Evolutionary conservation across 2,329 filamentous ascomycete species (phyloP).

Genomic region (Penicillium sumatraense): DNA sequence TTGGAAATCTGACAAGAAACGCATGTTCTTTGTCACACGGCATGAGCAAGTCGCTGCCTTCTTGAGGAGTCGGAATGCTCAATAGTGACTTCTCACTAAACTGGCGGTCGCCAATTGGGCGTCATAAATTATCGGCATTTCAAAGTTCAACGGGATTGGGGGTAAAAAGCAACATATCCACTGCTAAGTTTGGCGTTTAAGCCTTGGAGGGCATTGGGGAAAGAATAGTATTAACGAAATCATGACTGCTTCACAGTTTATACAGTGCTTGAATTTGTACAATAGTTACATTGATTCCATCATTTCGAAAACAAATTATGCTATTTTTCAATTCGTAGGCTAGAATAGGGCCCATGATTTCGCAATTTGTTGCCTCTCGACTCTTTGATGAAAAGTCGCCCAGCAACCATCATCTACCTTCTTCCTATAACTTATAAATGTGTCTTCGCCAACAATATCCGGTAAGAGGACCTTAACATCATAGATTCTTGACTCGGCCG

Average conservation of each 20-base stretch:
- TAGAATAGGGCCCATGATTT: background rate
- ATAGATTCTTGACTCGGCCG: slow-evolving; percentile 5
- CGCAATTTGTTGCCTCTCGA: background rate
- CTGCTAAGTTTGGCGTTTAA: slow-evolving; percentile 15
- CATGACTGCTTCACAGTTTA: slow-evolving; percentile 15
- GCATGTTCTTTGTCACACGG: slow-evolving; percentile 89
- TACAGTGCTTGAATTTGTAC: background rate
- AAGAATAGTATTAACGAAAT: slow-evolving; percentile 21
- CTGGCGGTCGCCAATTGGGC: background rate
- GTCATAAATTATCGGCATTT: slow-evolving; percentile 1
- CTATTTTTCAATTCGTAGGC: background rate
- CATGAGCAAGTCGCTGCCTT: slow-evolving; percentile 87
- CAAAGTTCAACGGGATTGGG: slow-evolving; percentile 1
- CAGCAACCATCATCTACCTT: slow-evolving; percentile 5
- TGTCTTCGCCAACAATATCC: slow-evolving; percentile 7
- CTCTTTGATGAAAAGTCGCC: slow-evolving; percentile 1
- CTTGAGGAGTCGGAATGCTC: slow-evolving; percentile 64
- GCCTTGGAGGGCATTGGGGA: no score
- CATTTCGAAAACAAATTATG: no score
- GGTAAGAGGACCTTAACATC: slow-evolving; percentile 19
- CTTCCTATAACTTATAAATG: slow-evolving; percentile 15
- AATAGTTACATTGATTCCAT: background rate
- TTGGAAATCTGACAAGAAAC: slow-evolving; percentile 79
- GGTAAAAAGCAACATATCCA: background rate
- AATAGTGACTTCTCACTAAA: background rate